Evolutionary conservation across 2,329 filamentous ascomycete genomes (phyloP), one percentile per base, ranked within the genome.

Genomic region (Fusarium heterosporum): DNA sequence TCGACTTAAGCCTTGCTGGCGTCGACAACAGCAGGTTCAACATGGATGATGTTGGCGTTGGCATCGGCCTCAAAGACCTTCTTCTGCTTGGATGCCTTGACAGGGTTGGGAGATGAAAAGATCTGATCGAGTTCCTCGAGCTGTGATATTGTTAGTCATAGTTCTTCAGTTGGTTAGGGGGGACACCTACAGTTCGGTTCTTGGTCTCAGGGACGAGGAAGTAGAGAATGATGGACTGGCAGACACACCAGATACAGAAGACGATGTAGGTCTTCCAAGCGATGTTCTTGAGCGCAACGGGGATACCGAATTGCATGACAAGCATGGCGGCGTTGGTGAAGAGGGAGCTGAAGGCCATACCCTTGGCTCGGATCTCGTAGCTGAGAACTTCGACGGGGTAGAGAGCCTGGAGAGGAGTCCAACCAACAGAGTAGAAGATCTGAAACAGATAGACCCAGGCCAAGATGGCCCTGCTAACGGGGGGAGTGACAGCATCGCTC

Each of bases 321-420:
- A 73, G 70, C 55, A 70, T 65, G 4, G 71, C 57, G 52, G 79
- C 77, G 58, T 81, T 39, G 85, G 79, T 80, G 69, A 76, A 79
- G 61, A 79, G 75, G 50, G 75, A 81, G 72, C 73, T 81, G 67
- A 85, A 81, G 3, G 82, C 84, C 82, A 86, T 85, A 14, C 84
- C 84, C 76, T 86, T 86, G 50, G 83, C 84, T 51, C 84, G 80
- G 69, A 83, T 84, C 71, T 86, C 83, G 64, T 83, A 85, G 16
- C 78, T 81, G 12, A 86, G 77, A 14, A 83, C 82, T 69, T 87
- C 84, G 47, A 85, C 83, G 1, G 83, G 82, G 70, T 85, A 86
- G 14, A 87, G 74, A 3, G 75, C 75, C 55, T 77, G 76, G 9
- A 78, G 69, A 0, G 77, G 76, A 19, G 76, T 78, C 69, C 72